Percentiles rank a stretch among this genome's conserved stretches.
These are phyloP conservation scores for Chrysoporthe puriensis DNA, from an alignment of 2,329 filamentous ascomycete species.

Conservation along the genomic window DNA sequence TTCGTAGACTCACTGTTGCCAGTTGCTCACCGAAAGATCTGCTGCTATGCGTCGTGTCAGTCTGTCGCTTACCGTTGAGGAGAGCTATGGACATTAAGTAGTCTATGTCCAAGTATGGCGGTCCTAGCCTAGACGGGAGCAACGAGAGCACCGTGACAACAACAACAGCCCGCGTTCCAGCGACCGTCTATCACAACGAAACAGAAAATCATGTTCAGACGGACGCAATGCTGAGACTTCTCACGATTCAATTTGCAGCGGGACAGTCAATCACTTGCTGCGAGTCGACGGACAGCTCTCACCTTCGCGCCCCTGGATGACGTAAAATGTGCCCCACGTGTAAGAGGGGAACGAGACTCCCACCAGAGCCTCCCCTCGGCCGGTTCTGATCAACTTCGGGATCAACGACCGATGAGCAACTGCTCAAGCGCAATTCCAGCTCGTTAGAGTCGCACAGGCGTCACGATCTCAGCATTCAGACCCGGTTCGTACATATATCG, in stretches of 20 bases:
- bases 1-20: not conserved
- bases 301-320: conserved; percentile 15
- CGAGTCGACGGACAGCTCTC: conserved; percentile 5
- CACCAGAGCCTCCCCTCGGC: too few species aligned
- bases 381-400: not conserved
- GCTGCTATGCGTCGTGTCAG: too few species aligned
- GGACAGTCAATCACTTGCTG: not conserved
- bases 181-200: not conserved
- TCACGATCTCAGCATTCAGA: not conserved
- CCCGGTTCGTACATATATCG: not conserved
- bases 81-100: too few species aligned
- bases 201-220: not conserved
- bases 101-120: too few species aligned
- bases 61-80: too few species aligned
- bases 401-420: not conserved
- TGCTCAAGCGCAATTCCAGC: not conserved
- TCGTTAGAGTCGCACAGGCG: not conserved
- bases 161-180: not conserved
- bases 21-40: too few species aligned
- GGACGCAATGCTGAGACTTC: not conserved
- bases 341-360: conserved; percentile 8
- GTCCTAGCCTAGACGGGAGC: too few species aligned
- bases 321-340: conserved; percentile 27
- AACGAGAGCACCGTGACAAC: too few species aligned
- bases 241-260: not conserved